A percentile compares a stretch with the other conserved stretches of the same genome.
These are phyloP conservation scores for Haplosporangium sp. DNA, from an alignment of 371 early-diverging fungal genomes.

Conservation along the genomic window DNA sequence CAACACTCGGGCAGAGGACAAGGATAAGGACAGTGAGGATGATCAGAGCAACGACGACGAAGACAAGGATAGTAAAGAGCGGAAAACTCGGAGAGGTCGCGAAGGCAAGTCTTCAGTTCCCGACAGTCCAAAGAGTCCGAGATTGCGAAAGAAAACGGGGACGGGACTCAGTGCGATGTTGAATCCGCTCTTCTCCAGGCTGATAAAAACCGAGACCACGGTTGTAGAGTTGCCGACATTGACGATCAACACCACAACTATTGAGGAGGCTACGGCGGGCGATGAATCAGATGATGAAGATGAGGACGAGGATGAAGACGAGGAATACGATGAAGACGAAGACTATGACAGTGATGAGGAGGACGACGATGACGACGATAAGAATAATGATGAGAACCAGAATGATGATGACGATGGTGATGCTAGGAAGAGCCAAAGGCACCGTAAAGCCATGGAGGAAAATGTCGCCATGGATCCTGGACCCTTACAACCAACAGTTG, in stretches of 20 bases:
- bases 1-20: slow-evolving; percentile 12
- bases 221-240: slow-evolving; percentile 44
- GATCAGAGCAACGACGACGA: slow-evolving; percentile 1
- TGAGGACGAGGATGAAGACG: slow-evolving; percentile 14
- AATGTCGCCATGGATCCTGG: too few relatives aligned
- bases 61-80: not conserved
- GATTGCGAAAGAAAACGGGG: slow-evolving; percentile 27
- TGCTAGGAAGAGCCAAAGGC: not conserved
- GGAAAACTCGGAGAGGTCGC: not conserved
- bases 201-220: slow-evolving; percentile 34
- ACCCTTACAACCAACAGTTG: too few relatives aligned
- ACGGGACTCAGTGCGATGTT: slow-evolving; percentile 44
- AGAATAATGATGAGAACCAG: slow-evolving; percentile 1
- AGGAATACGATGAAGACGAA: slow-evolving; percentile 31
- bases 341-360: slow-evolving; percentile 16
- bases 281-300: slow-evolving; percentile 21
- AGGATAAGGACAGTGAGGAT: slow-evolving; percentile 1
- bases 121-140: slow-evolving; percentile 27
- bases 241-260: slow-evolving; percentile 44
- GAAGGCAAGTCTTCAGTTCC: slow-evolving; percentile 6
- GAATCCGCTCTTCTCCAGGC: slow-evolving; percentile 28
- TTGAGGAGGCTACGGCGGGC: slow-evolving; percentile 23
- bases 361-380: slow-evolving; percentile 1
- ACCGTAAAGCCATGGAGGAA: too few relatives aligned
- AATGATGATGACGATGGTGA: slow-evolving; percentile 2